Evolutionary conservation across 352 stramenopile genomes (phyloP).

Genomic region (Globisporangium polare): DNA sequence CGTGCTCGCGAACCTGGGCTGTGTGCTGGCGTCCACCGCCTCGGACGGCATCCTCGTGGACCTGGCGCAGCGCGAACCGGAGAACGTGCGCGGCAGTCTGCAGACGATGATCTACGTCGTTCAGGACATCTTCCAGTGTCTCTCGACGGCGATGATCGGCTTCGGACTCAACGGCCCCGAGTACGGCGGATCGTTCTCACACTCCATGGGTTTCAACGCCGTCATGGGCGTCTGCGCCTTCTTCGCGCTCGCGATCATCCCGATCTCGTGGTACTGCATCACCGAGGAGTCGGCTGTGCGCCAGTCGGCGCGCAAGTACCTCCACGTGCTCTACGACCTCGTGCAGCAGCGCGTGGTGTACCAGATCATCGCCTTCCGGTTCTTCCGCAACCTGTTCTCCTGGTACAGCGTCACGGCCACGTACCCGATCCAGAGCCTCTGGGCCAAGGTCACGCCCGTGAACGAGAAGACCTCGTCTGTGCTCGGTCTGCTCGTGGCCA

Average conservation of each 20-base stretch:
- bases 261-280: too few species aligned
- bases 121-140: constrained; percentile 25
- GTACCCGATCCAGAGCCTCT: too few species aligned
- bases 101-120: constrained; percentile 53
- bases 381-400: too few species aligned
- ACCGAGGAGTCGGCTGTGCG: too few species aligned
- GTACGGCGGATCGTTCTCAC: constrained; percentile 37
- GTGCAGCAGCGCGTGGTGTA: too few species aligned
- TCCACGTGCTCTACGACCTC: too few species aligned
- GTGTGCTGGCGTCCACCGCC: constrained; percentile 43
- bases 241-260: constrained; percentile 6
- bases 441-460: too few species aligned
- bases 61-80: constrained; percentile 53
- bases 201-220: constrained; percentile 15
- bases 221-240: constrained; percentile 3
- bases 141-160: constrained; percentile 47
- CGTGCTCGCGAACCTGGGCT: constrained; percentile 52
- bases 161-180: constrained; percentile 47
- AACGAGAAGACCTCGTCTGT: constrained; percentile 14
- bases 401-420: too few species aligned
- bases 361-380: too few species aligned
- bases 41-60: constrained; percentile 50
- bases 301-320: too few species aligned
- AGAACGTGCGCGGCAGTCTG: constrained; percentile 38
- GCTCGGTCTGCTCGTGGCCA: not conserved